These are phyloP conservation scores for Sugiyamaella neomexicana DNA, from an alignment of 1,139 yeast genomes.

Conservation along the genomic window DNA sequence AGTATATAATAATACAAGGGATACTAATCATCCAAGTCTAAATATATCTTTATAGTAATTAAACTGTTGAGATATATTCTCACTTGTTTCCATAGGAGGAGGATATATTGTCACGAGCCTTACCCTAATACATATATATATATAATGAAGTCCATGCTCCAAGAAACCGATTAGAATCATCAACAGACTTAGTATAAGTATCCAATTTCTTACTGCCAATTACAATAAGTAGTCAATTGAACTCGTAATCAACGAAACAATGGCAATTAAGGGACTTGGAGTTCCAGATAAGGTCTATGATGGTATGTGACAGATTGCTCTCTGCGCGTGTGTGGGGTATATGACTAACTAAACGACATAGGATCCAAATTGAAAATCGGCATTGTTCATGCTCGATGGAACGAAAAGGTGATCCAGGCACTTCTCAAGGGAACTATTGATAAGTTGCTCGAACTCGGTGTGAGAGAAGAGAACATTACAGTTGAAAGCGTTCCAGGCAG, in stretches of 20 bases:
- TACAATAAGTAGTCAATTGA: not conserved
- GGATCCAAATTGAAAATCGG: constrained; percentile 70
- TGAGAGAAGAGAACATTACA: constrained; percentile 69
- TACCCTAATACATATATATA: not conserved
- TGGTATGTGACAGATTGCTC: constrained; percentile 28
- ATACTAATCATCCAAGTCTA: not conserved
- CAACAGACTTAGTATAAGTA: too few relatives aligned
- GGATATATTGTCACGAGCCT: not conserved
- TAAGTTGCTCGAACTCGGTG: constrained; percentile 64
- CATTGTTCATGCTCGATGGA: constrained; percentile 96
- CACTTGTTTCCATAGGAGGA: too few relatives aligned
- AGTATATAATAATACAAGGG: not conserved
- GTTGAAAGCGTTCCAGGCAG: constrained; percentile 92
- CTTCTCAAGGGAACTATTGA: constrained; percentile 75
- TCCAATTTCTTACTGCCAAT: too few relatives aligned
- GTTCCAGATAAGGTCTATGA: constrained; percentile 68
- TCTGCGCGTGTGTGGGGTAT: not conserved
- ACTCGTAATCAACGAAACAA: constrained; percentile 8
- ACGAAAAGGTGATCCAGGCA: constrained; percentile 69
- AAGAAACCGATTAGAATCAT: too few relatives aligned
- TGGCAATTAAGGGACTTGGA: constrained; percentile 61
- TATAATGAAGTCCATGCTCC: too few relatives aligned
- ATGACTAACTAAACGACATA: constrained; percentile 23
- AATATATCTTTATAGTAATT: not conserved
- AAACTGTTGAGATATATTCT: too few relatives aligned